phyloP scores from a whole-genome alignment of 2,329 filamentous ascomycete genomes.

The Fusarium irregulare region DNA sequence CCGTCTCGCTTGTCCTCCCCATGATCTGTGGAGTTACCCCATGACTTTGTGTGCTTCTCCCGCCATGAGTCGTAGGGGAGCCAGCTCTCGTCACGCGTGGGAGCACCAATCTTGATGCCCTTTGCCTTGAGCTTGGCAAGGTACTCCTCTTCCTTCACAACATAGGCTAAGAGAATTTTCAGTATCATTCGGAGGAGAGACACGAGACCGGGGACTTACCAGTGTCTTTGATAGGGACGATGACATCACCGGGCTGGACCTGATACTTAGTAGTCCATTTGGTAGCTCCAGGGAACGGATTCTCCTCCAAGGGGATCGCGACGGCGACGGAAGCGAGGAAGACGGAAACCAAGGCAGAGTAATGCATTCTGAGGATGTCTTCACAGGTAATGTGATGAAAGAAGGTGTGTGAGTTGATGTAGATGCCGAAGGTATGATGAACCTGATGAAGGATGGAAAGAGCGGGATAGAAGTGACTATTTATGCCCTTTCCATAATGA shows the following conservation, averaged over 20 bases:
- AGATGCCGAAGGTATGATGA: neutral
- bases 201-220: neutral
- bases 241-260: neutral
- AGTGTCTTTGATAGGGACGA: neutral
- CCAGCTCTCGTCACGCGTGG: neutral
- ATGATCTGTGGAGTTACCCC: neutral
- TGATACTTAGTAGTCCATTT: neutral
- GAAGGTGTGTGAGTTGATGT: neutral
- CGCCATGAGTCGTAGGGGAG: neutral
- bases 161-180: neutral
- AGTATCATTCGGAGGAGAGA: fast-evolving
- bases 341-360: neutral
- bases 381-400: neutral
- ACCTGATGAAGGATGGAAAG: no score
- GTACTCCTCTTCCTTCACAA: neutral
- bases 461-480: neutral
- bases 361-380: neutral
- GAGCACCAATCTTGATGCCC: neutral
- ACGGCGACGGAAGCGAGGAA: neutral
- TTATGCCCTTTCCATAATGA: neutral
- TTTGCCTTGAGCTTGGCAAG: neutral
- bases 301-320: neutral
- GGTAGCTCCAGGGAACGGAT: neutral
- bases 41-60: neutral
- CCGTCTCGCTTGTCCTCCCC: neutral